Evolutionary conservation across 352 stramenopile species (phyloP), one percentile per base, ranked within the genome.

Genomic region (Nothophytophthora sp.): DNA sequence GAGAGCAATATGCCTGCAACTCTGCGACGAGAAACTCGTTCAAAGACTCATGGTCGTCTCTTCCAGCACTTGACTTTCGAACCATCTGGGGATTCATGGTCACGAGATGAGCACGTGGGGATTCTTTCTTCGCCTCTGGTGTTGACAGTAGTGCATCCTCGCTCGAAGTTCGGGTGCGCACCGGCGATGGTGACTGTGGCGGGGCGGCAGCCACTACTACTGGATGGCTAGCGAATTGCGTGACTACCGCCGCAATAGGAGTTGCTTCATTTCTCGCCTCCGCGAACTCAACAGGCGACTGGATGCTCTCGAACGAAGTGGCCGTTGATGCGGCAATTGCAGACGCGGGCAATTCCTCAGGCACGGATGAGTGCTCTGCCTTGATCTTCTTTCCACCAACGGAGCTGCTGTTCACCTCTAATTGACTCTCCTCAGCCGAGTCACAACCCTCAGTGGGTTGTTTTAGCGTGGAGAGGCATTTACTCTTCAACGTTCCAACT

Each of bases 21-120:
- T 86, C 74, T 23, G 60, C 53, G 18, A 86, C 50, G 15, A 86
- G 56, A 23, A 76, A 79, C 28, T 81, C 60, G 44, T 79, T 86
- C 20, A 86, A 60, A 25, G 65, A 63, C 10, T 67, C 56, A 34
- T 70, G 67, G 25, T 73, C 72, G 5, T 66, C 50, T 24, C 66
- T 51, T 13, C 66, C 58, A 1, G 47, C 52, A n/a, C 40, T 61
- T 23, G 33, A 45, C 39, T 64, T 20, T 29, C 60, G 59, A 15
- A 29, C 12, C 10, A 37, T 40, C 25, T 63, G 43, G 3, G 44
- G 41, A 13, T 61, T 72, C 58, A 52, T 50, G 5, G 18, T 32
- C 18, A 54, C 25, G 25, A 48, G 20, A 19, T 19, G n/a, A 7
- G 28, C 4, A 25, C 10, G 37, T 7, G 19, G 37, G 23, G 37